Base-by-base conservation (phyloP, 805 yeast species). In the Kazachstania martiniae region DNA sequence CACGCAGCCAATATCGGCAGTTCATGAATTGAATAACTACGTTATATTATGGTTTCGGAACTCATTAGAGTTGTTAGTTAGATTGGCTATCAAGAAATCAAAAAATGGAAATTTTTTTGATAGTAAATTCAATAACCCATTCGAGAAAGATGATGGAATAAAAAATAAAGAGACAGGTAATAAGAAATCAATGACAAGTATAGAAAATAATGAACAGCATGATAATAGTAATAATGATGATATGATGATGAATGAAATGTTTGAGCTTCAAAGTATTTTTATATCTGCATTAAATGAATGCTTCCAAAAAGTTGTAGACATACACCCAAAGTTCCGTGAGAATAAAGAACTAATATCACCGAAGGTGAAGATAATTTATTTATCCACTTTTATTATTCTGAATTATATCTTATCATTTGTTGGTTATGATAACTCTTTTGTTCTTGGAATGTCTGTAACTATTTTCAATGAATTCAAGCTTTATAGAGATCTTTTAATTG, bases 381-480 rank as follows among this genome's bases (percentile, higher is more conserved):
- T 62, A 6, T 45, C 61, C 2, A 54, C 68, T 0, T 51, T 70
- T 33, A 53, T 61, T 0, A 43, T 68, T 8, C 46, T 74, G 19
- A 77, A 77, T 45, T 79, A 74, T 44, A 56, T 73, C 8, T 63
- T 76, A 8, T 56, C 75, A 2, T 57, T 76, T 25, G 68, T 74
- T 16, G 86, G 87, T 0, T 72, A 70, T 32, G 63, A 66, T 22
- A 74, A 70, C 44, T 70, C 81, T 5, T 56, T 74, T 25, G 75
- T 77, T 1, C 59, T 79, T 18, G 65, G 74, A 3, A 58, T 68
- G 35, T 61, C 78, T 1, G 62, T 67, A 10, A 57, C 75, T 1
- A 62, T 74, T 10, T 70, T 76, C 46, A 72, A 72, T 47, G 84
- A 76, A 43, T 68, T 73, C 51, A 66, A 66, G 39, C 53, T 77